A percentile compares a stretch with the other conserved stretches of the same genome.
Evolutionary conservation across 2,329 filamentous ascomycete species (phyloP).

Genomic region (Penicillium sp.): DNA sequence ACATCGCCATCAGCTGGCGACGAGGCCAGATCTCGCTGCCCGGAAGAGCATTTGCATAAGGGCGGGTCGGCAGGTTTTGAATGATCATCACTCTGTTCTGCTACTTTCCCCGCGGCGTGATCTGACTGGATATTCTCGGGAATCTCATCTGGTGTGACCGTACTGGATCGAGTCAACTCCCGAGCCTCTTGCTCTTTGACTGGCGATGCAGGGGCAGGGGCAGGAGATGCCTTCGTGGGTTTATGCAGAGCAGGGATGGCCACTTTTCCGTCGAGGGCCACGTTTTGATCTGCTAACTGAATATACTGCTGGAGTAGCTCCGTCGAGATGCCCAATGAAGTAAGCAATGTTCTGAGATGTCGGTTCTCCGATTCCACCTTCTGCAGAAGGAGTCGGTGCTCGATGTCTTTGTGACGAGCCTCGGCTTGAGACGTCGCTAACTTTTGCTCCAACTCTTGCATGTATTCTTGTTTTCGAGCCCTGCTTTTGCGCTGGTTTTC

Average conservation of each 20-base stretch:
- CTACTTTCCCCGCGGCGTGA: neutral
- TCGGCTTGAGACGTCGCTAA: constrained; percentile 33
- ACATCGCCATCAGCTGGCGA: constrained; percentile 29
- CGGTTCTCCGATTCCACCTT: constrained; percentile 40
- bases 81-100: neutral
- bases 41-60: constrained; percentile 30
- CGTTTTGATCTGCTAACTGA: constrained; percentile 21
- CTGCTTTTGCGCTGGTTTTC: constrained; percentile 46
- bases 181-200: neutral
- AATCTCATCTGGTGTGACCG: neutral
- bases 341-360: constrained; percentile 32
- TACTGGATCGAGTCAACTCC: neutral
- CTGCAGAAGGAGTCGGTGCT: constrained; percentile 38
- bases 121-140: neutral
- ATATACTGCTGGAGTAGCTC: constrained; percentile 34
- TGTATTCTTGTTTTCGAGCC: constrained; percentile 40
- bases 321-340: constrained; percentile 28
- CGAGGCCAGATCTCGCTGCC: constrained; percentile 12
- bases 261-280: constrained; percentile 31
- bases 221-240: neutral
- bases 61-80: constrained; percentile 8
- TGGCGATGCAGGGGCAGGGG: neutral
- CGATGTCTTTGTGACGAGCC: constrained; percentile 36
- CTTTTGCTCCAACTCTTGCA: constrained; percentile 41
- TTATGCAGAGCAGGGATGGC: constrained; percentile 39